These are phyloP conservation scores for Dianthus caryophyllus DNA, from an alignment of 148 eudicot species.

Conservation along the genomic window DNA sequence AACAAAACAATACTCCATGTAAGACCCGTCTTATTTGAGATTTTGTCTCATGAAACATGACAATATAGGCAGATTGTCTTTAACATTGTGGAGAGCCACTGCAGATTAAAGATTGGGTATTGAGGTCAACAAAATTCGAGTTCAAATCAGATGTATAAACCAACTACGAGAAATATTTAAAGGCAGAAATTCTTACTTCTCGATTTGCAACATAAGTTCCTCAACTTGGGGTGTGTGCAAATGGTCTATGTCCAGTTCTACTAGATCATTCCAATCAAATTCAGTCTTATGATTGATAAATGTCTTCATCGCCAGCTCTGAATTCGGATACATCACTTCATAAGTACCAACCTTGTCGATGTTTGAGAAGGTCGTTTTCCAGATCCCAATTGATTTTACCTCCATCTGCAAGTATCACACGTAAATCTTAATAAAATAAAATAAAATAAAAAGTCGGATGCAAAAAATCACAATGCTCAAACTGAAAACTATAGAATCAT, in stretches of 20 bases:
- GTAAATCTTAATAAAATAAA: background rate
- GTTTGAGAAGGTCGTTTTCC: constrained; percentile 15
- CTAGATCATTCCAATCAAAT: constrained; percentile 17
- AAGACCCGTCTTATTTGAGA: too few relatives aligned
- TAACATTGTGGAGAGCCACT: background rate
- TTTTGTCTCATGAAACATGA: too few relatives aligned
- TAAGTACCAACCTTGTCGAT: constrained; percentile 6
- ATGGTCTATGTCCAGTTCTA: constrained; percentile 12
- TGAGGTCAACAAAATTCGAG: too few relatives aligned
- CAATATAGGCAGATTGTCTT: background rate
- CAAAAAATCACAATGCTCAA: background rate
- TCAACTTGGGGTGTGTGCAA: background rate
- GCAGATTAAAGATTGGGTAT: too few relatives aligned
- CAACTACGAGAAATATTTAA: background rate
- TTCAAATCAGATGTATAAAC: too few relatives aligned
- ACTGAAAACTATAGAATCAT: background rate
- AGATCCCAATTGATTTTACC: constrained; percentile 18
- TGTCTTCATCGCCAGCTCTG: constrained; percentile 12
- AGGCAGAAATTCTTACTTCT: background rate
- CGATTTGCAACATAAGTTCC: constrained; percentile 8
- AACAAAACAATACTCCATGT: too few relatives aligned
- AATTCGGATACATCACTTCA: constrained; percentile 18
- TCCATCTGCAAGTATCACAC: constrained; percentile 6
- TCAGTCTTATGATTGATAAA: constrained; percentile 19
- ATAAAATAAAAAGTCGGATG: too few relatives aligned